Percentiles rank a stretch among this genome's conserved stretches.
Evolutionary conservation across 345 rosid species (phyloP).

Genomic region (Gossypium ekmanianum): DNA sequence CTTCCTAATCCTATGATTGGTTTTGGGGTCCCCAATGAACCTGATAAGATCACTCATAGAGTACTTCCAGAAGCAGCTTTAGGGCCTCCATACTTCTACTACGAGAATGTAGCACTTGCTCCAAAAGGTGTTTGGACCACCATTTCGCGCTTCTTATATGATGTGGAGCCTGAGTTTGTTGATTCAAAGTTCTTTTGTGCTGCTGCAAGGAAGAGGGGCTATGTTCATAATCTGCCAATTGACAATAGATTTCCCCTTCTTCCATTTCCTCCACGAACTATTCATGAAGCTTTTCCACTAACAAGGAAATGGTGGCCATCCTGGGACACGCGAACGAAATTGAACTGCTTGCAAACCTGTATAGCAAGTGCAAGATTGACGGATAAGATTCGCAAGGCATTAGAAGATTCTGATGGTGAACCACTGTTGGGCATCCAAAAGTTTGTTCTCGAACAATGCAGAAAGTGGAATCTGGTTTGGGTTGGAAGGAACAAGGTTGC

Average conservation of each 20-base stretch:
- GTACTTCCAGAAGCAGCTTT: slow-evolving; percentile 54
- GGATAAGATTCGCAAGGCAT: slow-evolving; percentile 59
- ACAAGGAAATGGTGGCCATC: slow-evolving; percentile 85
- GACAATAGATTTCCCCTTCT: slow-evolving; percentile 55
- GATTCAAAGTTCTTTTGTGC: slow-evolving; percentile 83
- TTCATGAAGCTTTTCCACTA: slow-evolving; percentile 70
- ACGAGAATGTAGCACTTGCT: slow-evolving; percentile 88
- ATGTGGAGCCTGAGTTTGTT: slow-evolving; percentile 77
- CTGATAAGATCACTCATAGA: slow-evolving; percentile 29
- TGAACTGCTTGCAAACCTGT: slow-evolving; percentile 77
- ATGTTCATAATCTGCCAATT: slow-evolving; percentile 79
- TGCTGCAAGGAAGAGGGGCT: slow-evolving; percentile 87
- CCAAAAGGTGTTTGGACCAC: slow-evolving; percentile 95
- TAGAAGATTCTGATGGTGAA: slow-evolving; percentile 47
- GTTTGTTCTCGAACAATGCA: slow-evolving; percentile 60
- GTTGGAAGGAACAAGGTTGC: slow-evolving; percentile 86
- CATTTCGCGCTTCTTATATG: slow-evolving; percentile 62
- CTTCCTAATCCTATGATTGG: slow-evolving; percentile 91
- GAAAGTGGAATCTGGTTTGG: slow-evolving; percentile 93
- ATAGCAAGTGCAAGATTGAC: slow-evolving; percentile 66
- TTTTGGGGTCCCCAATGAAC: slow-evolving; percentile 68
- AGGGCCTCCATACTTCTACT: slow-evolving; percentile 82
- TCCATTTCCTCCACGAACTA: slow-evolving; percentile 65
- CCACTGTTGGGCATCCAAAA: slow-evolving; percentile 51
- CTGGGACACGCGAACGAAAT: slow-evolving; percentile 74